Evolutionary conservation across 306 rosid genomes (phyloP), one percentile per base, ranked within the genome.

Genomic region (Comarum palustre): DNA sequence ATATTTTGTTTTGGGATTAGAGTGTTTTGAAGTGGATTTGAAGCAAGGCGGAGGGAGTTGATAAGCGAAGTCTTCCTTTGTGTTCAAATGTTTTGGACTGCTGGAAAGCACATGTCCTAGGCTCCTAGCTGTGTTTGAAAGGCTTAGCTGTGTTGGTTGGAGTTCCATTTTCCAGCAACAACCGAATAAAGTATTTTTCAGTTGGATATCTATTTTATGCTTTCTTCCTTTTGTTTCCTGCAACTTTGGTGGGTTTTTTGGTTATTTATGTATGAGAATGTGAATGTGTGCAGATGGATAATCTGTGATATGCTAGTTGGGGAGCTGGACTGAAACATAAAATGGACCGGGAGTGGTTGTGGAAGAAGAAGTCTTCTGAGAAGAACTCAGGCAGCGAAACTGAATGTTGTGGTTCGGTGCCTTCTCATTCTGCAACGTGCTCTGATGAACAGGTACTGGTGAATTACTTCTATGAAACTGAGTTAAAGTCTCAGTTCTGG

Each of bases 321-420:
- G 72, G 46, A 61, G 79, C 76, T 78, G 50, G 80, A 77, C 70
- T 69, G 58, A 66, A 84, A 75, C 55, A 34, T 27, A 14, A 76
- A 79, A 91, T 87, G 89, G 97, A 94, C 67, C 87, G 90, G 81
- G 87, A 83, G 81, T 91, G 96, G 96, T 82, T 89, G 39, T 87
- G 97, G 96, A 91, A 89, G 86, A 78, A 86, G 70, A 91, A 81
- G 77, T 87, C 91, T 73, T 88, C 96, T 6, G 95, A 90, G 73
- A 90, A 80, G 82, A 86, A 96, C 77, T 68, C 95, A 0, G 88
- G 90, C 0, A 88, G 90, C 0, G 96, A 92, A 84, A 84, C 87
- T 70, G 97, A 91, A 46, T 86, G 97, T 82, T 87, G 93, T 25
- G 97, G 90, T 78, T 90, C 99, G 8, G 79, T 79, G 73, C 88